Base-by-base conservation (phyloP, 2,329 filamentous ascomycete genomes). In the Magnaporthiopsis incrustans region DNA sequence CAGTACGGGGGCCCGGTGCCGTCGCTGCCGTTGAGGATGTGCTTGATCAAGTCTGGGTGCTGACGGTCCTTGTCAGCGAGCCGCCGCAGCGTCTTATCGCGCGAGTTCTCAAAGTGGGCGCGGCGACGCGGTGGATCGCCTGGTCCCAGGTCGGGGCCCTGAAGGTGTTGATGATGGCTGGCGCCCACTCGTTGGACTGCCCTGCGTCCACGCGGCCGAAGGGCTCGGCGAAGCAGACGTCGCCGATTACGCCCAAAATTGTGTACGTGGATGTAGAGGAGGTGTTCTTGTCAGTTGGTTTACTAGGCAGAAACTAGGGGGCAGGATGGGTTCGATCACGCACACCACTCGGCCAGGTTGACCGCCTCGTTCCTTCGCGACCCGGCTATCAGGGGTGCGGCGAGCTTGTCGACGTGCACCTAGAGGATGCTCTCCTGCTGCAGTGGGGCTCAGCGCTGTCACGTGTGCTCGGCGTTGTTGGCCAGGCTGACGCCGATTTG, bases 201-300 rank as follows among this genome's bases (percentile, higher is more conserved):
- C 70, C 72, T 33, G 68, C 66, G 56, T 71, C 67, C 8, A 77
- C 67, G 65, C 71, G 73, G 14, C 72, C 71, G 66, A 78, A 79
- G 0, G 76, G 73, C 64, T 79, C 75, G 3, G 77, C 78, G 66
- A 81, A 79, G 0, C 76, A 74, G 50, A 81, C 71, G 64, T 80
- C 78, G 26, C 78, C 78, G 60, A 78, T 75, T 50, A 78, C 73
- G 68, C 78, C 77, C 67, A 79, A 78, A 2, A 77, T 74, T 5
- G 73, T 69, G 65, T 73, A 75, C 63, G 76, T 69, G 64, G 4
- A 5, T 35, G 33, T 11, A 10, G 33, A 10, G n/a, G n/a, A 10
- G 32, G 4, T 35, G 6, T 5, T 35, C 5, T 2, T n/a, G n/a
- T n/a, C n/a, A n/a, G n/a, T n/a, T 7, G 30, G 4, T 35, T 10